Evolutionary conservation across 305 asterid genomes (phyloP), one percentile per base, ranked within the genome.

Genomic region (Fraxinus sp.): DNA sequence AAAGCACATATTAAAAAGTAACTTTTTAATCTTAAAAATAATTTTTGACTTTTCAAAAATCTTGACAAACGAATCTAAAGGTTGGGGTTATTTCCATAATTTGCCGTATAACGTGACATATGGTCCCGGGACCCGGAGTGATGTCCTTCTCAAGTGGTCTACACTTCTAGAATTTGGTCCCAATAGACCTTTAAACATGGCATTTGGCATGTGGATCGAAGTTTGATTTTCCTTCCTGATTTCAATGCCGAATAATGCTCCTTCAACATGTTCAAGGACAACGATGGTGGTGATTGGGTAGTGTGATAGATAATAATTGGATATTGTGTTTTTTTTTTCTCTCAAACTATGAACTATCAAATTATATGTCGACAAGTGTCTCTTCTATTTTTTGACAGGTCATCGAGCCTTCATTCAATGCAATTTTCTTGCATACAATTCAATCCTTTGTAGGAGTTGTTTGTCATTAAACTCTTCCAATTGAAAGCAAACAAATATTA

Each of bases 91-190:
- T 39, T 39, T 39, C 46, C 49, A 41, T 3, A 43, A 10, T 41
- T 41, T 41, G 52, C 16, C 52, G 52, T 41, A 1, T 11, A 43
- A 43, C 55, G 16, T 14, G 13, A 46, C 18, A 46, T 46, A 0
- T 46, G 5, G n/a, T 46, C 55, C 5, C 13, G 0, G 14, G 36
- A 32, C 49, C 13, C 9, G 18, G 41, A 6, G 57, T 46, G 57
- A 14, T 59, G 28, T 59, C 28, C 28, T 59, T 20, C 28, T 66
- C 28, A 24, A 16, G 55, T 28, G 70, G 79, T 77, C 79, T 33
- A 13, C 43, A 39, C n/a, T 85, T 85, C 88, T 79, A 82, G 84
- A 85, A 28, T 62, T 30, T 75, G 73, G 49, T 20, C 79, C 41
- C 78, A 41, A 32, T 13, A n/a, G 30, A 28, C 70, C 79, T 22